Percentiles rank a stretch among this genome's conserved stretches.
phyloP scores from a whole-genome alignment of 257 asterid genomes.

The Eustoma russellianum region DNA sequence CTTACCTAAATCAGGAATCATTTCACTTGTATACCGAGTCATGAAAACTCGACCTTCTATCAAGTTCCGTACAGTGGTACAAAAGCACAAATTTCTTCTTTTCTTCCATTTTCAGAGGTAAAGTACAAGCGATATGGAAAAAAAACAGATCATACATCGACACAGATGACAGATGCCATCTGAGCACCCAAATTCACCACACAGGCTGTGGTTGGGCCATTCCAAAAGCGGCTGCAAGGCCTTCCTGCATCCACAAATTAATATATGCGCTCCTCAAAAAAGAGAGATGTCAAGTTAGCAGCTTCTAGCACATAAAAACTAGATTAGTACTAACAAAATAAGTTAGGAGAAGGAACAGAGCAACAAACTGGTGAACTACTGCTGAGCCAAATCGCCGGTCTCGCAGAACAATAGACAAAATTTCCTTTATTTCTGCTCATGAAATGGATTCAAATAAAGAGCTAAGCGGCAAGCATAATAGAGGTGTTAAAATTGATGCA shows the following conservation, averaged over 20 bases:
- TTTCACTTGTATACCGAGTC: too few relatives aligned
- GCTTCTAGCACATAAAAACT: too few relatives aligned
- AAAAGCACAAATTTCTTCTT: too few relatives aligned
- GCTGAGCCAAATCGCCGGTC: constrained; percentile 77
- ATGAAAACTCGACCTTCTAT: not conserved
- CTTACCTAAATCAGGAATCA: too few relatives aligned
- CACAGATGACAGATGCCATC: constrained; percentile 80
- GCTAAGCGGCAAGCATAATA: too few relatives aligned
- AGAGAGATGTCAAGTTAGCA: not conserved
- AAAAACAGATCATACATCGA: constrained; percentile 51
- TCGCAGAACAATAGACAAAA: constrained; percentile 68
- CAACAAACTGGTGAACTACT: constrained; percentile 86
- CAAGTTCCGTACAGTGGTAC: too few relatives aligned
- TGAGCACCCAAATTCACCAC: constrained; percentile 94
- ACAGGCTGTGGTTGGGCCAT: constrained; percentile 93
- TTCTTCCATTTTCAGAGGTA: not conserved
- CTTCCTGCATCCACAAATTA: constrained; percentile 52
- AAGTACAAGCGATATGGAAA: constrained; percentile 1
- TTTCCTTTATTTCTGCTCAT: constrained; percentile 77
- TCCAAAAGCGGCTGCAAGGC: constrained; percentile 94
- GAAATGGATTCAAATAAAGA: constrained; percentile 10
- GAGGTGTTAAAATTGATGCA: too few relatives aligned
- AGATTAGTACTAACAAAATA: too few relatives aligned
- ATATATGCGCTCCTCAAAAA: not conserved
- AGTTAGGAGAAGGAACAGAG: constrained; percentile 1